phyloP scores from a whole-genome alignment of 1,139 yeast species.

The Kurtzmaniella quercitrusa region DNA sequence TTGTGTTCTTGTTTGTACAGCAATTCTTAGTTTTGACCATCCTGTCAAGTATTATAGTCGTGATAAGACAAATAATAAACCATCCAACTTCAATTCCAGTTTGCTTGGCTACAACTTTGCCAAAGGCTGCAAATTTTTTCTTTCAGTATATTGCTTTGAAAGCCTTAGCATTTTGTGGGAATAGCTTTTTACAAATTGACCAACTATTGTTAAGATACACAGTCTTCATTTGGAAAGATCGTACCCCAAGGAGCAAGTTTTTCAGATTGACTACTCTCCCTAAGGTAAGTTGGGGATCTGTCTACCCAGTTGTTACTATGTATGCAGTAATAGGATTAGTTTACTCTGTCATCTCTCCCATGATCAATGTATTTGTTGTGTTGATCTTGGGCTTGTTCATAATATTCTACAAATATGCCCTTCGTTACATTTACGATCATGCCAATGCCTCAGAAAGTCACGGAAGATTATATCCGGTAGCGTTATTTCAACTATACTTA shows the following conservation, averaged over 20 bases:
- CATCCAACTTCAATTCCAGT: constrained; percentile 72
- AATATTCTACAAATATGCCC: constrained; percentile 65
- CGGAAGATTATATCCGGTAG: constrained; percentile 69
- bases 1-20: constrained; percentile 69
- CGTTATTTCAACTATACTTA: constrained; percentile 68
- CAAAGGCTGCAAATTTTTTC: constrained; percentile 79
- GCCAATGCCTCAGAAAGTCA: constrained; percentile 57
- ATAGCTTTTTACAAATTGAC: constrained; percentile 53
- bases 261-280: constrained; percentile 40
- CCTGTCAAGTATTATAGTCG: constrained; percentile 72
- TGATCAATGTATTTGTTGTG: constrained; percentile 61
- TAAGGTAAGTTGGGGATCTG: constrained; percentile 67
- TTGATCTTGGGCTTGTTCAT: constrained; percentile 55
- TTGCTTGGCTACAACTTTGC: constrained; percentile 67
- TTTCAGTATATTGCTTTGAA: constrained; percentile 68
- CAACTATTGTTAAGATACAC: constrained; percentile 39
- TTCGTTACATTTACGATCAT: constrained; percentile 50
- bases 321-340: constrained; percentile 74
- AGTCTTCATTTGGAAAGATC: constrained; percentile 33
- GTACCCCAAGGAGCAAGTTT: constrained; percentile 59
- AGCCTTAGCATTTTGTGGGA: constrained; percentile 72
- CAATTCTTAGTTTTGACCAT: constrained; percentile 81
- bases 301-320: constrained; percentile 71
- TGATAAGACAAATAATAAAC: constrained; percentile 59
- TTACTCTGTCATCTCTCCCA: constrained; percentile 74